Conservation (phyloP, 208 protist genomes). For the Trichomonas gallinae region DNA sequence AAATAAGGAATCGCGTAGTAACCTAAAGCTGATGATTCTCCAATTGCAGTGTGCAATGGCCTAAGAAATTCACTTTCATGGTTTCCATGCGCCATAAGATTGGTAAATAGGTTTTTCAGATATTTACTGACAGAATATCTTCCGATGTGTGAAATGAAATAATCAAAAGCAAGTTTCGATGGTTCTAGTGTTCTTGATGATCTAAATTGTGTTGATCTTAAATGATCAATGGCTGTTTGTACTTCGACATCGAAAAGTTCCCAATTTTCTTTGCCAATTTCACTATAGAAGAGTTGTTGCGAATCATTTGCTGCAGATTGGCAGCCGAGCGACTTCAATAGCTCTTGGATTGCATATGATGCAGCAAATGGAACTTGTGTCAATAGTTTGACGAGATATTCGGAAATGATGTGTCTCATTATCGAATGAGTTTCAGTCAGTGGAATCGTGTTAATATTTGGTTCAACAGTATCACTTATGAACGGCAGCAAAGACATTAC, state of each 20-base stretch:
- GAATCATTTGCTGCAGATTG: not conserved
- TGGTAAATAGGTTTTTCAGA: not conserved
- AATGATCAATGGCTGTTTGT: not conserved
- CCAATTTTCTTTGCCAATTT: not conserved
- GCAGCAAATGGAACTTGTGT: not conserved
- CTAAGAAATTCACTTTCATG: not conserved
- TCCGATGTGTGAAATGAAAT: no score
- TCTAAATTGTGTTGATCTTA: not conserved
- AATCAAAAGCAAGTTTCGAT: not conserved
- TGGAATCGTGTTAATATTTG: not conserved
- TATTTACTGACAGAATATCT: not conserved
- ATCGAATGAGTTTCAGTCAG: not conserved
- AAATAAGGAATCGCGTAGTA: not conserved
- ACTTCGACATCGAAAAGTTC: not conserved
- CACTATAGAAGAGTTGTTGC: not conserved
- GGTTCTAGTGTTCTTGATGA: no score
- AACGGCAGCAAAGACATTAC: not conserved
- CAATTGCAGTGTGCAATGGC: not conserved
- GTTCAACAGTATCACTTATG: not conserved
- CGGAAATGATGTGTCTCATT: not conserved
- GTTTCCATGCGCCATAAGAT: not conserved
- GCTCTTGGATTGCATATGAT: not conserved
- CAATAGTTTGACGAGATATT: not conserved
- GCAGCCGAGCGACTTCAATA: not conserved
- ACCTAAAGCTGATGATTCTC: not conserved